Percentiles rank a stretch among this genome's conserved stretches.
Conservation (phyloP, 2,329 filamentous ascomycete species). For the Corynespora cassiicola region DNA sequence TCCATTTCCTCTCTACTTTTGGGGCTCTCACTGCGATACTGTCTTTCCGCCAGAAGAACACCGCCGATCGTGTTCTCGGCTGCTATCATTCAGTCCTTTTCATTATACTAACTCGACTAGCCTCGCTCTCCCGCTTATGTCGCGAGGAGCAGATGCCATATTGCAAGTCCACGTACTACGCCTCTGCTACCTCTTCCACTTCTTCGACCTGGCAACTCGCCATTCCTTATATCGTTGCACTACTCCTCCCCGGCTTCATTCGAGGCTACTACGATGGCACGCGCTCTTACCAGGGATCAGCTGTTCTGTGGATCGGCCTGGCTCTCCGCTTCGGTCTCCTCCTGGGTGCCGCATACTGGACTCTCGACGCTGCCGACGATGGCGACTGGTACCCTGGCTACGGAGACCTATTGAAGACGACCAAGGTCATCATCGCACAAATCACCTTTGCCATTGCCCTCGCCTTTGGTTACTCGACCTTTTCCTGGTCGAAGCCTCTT, state of each 20-base stretch:
- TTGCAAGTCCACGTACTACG: slow-evolving; percentile 94
- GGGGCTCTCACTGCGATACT: slow-evolving; percentile 76
- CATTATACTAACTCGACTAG: slow-evolving; percentile 76
- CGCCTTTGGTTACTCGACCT: slow-evolving; percentile 83
- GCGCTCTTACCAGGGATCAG: slow-evolving; percentile 85
- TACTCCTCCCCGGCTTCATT: slow-evolving; percentile 76
- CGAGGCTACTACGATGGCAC: slow-evolving; percentile 83
- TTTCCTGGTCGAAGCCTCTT: slow-evolving; percentile 84
- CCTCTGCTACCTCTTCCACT: slow-evolving; percentile 88
- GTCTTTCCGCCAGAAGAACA: slow-evolving; percentile 74
- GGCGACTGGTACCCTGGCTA: slow-evolving; percentile 74
- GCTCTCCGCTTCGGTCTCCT: slow-evolving; percentile 79
- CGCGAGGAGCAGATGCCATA: slow-evolving; percentile 98
- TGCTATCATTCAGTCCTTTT: slow-evolving; percentile 88
- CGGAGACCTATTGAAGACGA: slow-evolving; percentile 67
- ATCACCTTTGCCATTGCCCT: slow-evolving; percentile 79
- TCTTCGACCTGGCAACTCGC: slow-evolving; percentile 88
- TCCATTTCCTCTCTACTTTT: slow-evolving; percentile 91
- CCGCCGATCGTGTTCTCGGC: slow-evolving; percentile 74
- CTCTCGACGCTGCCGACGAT: slow-evolving; percentile 87
- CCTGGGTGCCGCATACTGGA: slow-evolving; percentile 83
- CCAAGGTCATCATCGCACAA: slow-evolving; percentile 80
- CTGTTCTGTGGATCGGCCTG: slow-evolving; percentile 82
- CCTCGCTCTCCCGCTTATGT: slow-evolving; percentile 89
- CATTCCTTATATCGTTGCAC: slow-evolving; percentile 77